Base-by-base conservation (phyloP, 2,329 filamentous ascomycete genomes). In the Rhinocladiella mackenziei region DNA sequence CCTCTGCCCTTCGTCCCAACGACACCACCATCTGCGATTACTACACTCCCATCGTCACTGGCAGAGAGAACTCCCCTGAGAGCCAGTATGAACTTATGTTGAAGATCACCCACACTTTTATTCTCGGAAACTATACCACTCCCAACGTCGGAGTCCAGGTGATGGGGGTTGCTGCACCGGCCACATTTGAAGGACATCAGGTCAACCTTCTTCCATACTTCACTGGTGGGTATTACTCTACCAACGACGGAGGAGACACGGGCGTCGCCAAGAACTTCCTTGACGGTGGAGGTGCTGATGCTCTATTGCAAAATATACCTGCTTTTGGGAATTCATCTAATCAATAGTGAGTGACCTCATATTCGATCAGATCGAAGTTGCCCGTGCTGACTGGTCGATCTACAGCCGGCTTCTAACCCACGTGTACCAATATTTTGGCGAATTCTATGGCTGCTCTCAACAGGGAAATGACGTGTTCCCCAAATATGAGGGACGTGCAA, bases 171-270 rank as follows among this genome's bases (percentile, higher is more conserved):
- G 68, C 81, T 17, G 70, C 71, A 11, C 56, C 66, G 1, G 66
- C 72, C n/a, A 67, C 56, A 8, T 71, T 69, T 59, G 71, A 77
- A 22, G 73, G 71, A 45, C 67, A 65, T 5, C 61, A 67, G 2
- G 76, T 82, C 55, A 74, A 78, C 57, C 66, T 81, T n/a, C 55
- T 74, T 1, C 76, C 74, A 2, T 82, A 80, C 63, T 81, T 82
- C 67, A 71, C 66, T 47, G 78, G 78, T 5, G 67, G 58, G 0
- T 67, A 81, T 6, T 66, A 63, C 11, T 77, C 75, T 1, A 72
- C 70, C 52, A 82, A 81, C 29, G 69, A 69, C 22, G 60, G 55
- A 25, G 38, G 38, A 3, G 2, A 3, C 23, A 55, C 57, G 2
- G 73, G 72, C 31, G 62, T 67, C 1, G 64, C 74, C 2, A 64